phyloP scores from a whole-genome alignment of 805 yeast species.

The Ogataea kodamae region DNA sequence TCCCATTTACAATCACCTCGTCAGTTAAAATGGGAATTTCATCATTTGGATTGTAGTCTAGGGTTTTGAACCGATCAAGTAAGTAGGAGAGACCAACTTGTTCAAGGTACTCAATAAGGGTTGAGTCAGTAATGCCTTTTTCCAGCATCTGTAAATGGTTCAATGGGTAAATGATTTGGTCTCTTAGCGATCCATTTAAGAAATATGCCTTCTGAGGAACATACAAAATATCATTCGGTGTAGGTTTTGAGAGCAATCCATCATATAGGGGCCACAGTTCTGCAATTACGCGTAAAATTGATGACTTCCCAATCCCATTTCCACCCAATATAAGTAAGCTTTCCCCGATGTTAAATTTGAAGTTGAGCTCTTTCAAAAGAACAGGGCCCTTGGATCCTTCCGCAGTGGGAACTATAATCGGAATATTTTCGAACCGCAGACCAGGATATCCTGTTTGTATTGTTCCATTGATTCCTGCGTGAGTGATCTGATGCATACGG shows the following conservation, averaged over 20 bases:
- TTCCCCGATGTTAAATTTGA: conserved; percentile 59
- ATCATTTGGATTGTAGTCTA: conserved; percentile 41
- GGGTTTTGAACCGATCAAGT: conserved; percentile 55
- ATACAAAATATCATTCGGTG: conserved; percentile 62
- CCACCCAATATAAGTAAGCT: conserved; percentile 79
- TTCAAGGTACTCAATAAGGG: conserved; percentile 59
- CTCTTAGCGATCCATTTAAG: conserved; percentile 76
- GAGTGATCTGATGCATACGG: conserved; percentile 15
- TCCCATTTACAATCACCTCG: conserved; percentile 28
- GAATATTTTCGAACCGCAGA: conserved; percentile 77
- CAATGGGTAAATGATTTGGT: conserved; percentile 86
- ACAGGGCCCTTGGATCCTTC: conserved; percentile 57
- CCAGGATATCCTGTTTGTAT: conserved; percentile 74
- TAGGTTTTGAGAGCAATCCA: conserved; percentile 80
- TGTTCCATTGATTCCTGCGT: conserved; percentile 66
- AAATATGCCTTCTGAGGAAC: conserved; percentile 88
- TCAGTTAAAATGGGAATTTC: conserved; percentile 21
- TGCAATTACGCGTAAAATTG: conserved; percentile 77
- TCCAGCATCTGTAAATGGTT: conserved; percentile 74
- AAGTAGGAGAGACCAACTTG: conserved; percentile 82
- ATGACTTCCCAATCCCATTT: conserved; percentile 87
- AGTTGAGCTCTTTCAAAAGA: conserved; percentile 57
- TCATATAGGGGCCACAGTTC: conserved; percentile 89
- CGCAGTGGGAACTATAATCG: conserved; percentile 71
- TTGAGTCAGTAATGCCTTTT: conserved; percentile 66